Evolutionary conservation across 768 basidiomycete species (phyloP).

Genomic region (Suillus variegatus): DNA sequence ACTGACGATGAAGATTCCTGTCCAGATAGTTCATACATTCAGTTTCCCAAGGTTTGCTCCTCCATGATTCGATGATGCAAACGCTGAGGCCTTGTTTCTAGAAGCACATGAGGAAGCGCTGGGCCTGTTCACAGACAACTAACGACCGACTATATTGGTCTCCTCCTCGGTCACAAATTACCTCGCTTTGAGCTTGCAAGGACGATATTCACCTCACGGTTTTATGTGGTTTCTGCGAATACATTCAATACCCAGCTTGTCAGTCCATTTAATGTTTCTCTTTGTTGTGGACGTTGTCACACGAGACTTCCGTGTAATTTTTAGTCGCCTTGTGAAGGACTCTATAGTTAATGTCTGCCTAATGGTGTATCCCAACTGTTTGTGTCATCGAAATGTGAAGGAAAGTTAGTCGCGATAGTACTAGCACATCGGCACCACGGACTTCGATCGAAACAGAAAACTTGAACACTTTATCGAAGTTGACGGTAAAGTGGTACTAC

Average conservation of each 20-base stretch:
- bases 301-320: background rate
- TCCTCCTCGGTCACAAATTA: background rate
- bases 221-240: background rate
- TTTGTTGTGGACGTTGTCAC: background rate
- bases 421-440: background rate
- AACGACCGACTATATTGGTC: background rate
- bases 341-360: background rate
- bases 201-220: background rate
- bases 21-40: background rate
- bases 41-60: slow-evolving; percentile 22
- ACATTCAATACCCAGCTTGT: background rate
- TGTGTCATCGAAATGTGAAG: background rate
- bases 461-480: background rate
- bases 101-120: slow-evolving; percentile 19
- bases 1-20: slow-evolving; percentile 7
- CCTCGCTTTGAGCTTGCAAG: background rate
- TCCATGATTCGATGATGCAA: background rate
- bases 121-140: slow-evolving; percentile 14
- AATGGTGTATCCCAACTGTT: background rate
- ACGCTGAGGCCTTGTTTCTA: slow-evolving; percentile 1
- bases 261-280: background rate
- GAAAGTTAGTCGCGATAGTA: background rate
- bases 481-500: background rate
- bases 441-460: background rate
- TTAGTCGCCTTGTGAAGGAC: background rate